A percentile compares a stretch with the other conserved stretches of the same genome.
Conservation (phyloP, 2,329 filamentous ascomycete species). For the Pseudovirgaria hyperparasitica region DNA sequence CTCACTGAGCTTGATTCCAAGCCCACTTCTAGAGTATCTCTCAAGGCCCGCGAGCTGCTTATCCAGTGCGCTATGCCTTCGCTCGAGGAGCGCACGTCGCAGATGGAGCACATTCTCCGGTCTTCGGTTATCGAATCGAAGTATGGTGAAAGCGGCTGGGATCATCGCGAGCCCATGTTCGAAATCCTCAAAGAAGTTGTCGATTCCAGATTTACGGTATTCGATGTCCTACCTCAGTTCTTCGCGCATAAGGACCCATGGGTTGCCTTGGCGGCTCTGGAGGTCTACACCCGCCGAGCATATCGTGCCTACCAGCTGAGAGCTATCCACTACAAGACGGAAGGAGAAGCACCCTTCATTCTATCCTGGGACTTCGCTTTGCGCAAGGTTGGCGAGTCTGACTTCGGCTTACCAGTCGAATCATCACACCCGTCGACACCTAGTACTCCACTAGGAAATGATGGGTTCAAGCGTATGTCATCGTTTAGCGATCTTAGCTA, state of each 20-base stretch:
- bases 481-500: constrained; percentile 98
- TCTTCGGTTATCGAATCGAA: constrained; percentile 93
- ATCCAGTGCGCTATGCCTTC: constrained; percentile 96
- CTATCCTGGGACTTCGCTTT: constrained; percentile 94
- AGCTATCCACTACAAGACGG: constrained; percentile 74
- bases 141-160: constrained; percentile 94
- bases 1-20: constrained; percentile 82
- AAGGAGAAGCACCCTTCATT: constrained; percentile 62
- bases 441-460: constrained; percentile 55
- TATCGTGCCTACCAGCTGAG: constrained; percentile 94
- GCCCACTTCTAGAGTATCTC: constrained; percentile 82
- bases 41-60: constrained; percentile 93
- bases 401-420: constrained; percentile 71
- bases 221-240: constrained; percentile 90
- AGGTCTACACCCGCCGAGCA: constrained; percentile 90
- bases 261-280: constrained; percentile 85
- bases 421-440: constrained; percentile 64
- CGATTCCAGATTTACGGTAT: constrained; percentile 96
- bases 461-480: constrained; percentile 63
- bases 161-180: constrained; percentile 83
- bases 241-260: constrained; percentile 89
- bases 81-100: constrained; percentile 80
- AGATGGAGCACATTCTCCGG: constrained; percentile 98
- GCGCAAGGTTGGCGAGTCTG: constrained; percentile 81
- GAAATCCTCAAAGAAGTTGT: constrained; percentile 94